Evolutionary conservation across 495 filamentous ascomycete species (phyloP).

Genomic region (Penicillium nucicola): DNA sequence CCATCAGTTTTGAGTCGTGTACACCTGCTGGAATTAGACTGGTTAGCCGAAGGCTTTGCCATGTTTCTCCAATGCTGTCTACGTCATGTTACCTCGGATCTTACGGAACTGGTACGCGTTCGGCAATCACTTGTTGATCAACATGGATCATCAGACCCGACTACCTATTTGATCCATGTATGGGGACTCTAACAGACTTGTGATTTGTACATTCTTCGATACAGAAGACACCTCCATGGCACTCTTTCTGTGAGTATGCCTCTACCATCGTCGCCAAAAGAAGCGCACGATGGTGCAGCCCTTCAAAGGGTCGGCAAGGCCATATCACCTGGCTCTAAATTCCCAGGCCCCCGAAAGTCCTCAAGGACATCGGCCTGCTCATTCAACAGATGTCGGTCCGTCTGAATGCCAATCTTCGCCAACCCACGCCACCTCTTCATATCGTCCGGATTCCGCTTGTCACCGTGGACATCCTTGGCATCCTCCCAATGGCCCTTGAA

Average conservation of each 20-base stretch:
- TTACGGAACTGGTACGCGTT: no score
- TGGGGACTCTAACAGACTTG: no score
- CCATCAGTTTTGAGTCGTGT: no score
- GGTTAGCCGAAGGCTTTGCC: no score
- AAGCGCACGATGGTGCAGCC: neutral
- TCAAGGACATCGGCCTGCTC: conserved; percentile 39
- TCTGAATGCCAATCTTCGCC: conserved; percentile 30
- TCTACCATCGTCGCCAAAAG: neutral
- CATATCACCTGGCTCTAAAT: conserved; percentile 30
- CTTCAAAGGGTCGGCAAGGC: conserved; percentile 30
- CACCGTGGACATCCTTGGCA: conserved; percentile 31
- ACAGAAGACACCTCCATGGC: no score
- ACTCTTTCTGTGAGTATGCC: neutral
- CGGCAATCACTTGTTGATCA: no score
- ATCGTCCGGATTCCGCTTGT: conserved; percentile 34
- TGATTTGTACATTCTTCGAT: no score
- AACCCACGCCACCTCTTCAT: conserved; percentile 32
- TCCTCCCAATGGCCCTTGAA: conserved; percentile 39
- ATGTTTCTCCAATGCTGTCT: no score
- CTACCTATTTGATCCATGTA: no score
- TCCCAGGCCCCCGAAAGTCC: conserved; percentile 32
- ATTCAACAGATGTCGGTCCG: conserved; percentile 33
- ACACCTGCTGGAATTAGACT: no score
- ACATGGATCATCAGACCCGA: no score
- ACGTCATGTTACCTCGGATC: no score